Percentiles rank a stretch among this genome's conserved stretches.
Conservation (phyloP, 805 yeast species). For the Kazachstania africana region DNA sequence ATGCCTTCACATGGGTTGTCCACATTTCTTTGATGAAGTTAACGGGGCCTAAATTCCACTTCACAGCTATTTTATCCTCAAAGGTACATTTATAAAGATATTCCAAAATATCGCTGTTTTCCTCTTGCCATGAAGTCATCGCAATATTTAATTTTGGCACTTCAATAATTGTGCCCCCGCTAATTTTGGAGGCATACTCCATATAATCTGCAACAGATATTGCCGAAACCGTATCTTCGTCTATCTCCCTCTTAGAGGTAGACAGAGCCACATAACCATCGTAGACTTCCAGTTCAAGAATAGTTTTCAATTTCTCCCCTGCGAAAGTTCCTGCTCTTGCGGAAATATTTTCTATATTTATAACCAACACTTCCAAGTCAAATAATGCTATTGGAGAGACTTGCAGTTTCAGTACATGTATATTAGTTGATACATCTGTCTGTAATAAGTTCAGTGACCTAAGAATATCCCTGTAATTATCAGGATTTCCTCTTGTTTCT, state of each 20-base stretch:
- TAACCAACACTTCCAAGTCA: slow-evolving; percentile 64
- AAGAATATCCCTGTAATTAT: slow-evolving; percentile 23
- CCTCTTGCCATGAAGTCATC: slow-evolving; percentile 65
- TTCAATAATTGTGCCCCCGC: slow-evolving; percentile 69
- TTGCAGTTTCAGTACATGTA: slow-evolving; percentile 47
- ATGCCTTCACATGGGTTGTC: slow-evolving; percentile 68
- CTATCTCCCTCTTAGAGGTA: slow-evolving; percentile 37
- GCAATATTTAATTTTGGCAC: slow-evolving; percentile 65
- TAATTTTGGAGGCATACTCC: slow-evolving; percentile 41
- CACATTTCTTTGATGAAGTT: slow-evolving; percentile 88
- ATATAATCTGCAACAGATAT: slow-evolving; percentile 46
- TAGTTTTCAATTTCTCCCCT: slow-evolving; percentile 34
- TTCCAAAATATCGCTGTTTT: slow-evolving; percentile 42
- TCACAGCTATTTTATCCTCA: slow-evolving; percentile 81
- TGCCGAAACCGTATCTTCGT: slow-evolving; percentile 35
- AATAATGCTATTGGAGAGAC: slow-evolving; percentile 74
- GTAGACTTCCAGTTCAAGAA: slow-evolving; percentile 46
- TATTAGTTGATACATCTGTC: slow-evolving; percentile 53
- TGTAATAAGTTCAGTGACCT: slow-evolving; percentile 32
- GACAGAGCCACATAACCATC: slow-evolving; percentile 62
- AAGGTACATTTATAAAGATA: slow-evolving; percentile 61
- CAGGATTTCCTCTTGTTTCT: slow-evolving; percentile 13
- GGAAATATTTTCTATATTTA: slow-evolving; percentile 42
- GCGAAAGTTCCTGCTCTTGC: slow-evolving; percentile 37
- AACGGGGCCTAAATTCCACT: slow-evolving; percentile 90